phyloP scores from a whole-genome alignment of 352 stramenopile species.

The Pythium rhizo-oryzae region DNA sequence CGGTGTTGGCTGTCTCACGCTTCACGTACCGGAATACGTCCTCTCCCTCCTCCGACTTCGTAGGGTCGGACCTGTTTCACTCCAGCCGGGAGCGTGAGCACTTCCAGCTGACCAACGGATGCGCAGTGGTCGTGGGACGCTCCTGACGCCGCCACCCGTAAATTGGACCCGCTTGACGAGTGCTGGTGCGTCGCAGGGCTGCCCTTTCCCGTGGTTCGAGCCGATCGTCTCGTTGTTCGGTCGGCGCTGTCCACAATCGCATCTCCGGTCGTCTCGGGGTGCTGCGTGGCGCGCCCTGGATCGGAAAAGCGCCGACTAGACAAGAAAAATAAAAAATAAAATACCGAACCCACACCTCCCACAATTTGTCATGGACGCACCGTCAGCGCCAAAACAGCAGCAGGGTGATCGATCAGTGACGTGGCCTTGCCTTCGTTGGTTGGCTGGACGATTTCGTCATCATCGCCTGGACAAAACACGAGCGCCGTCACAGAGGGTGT shows the following conservation, averaged over 20 bases:
- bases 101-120: no score
- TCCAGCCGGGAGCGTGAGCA: no score
- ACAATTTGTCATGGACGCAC: constrained; percentile 19
- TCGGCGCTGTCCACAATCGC: constrained; percentile 10
- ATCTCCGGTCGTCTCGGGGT: constrained; percentile 11
- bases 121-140: no score
- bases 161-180: not conserved
- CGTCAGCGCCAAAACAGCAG: constrained; percentile 19
- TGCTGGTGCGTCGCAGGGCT: not conserved
- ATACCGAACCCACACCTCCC: constrained; percentile 22
- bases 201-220: not conserved
- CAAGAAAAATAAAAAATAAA: constrained; percentile 29
- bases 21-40: no score
- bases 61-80: no score
- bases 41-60: no score
- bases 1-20: no score
- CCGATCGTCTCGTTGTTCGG: constrained; percentile 8
- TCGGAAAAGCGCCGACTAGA: constrained; percentile 16
- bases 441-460: constrained; percentile 17
- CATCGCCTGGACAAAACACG: constrained; percentile 20
- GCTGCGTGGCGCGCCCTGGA: not conserved
- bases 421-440: constrained; percentile 8
- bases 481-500: constrained; percentile 7
- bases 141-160: not conserved
- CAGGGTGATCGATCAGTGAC: not conserved